phyloP scores from a whole-genome alignment of 2,329 filamentous ascomycete genomes.

The Cadophora sp. region DNA sequence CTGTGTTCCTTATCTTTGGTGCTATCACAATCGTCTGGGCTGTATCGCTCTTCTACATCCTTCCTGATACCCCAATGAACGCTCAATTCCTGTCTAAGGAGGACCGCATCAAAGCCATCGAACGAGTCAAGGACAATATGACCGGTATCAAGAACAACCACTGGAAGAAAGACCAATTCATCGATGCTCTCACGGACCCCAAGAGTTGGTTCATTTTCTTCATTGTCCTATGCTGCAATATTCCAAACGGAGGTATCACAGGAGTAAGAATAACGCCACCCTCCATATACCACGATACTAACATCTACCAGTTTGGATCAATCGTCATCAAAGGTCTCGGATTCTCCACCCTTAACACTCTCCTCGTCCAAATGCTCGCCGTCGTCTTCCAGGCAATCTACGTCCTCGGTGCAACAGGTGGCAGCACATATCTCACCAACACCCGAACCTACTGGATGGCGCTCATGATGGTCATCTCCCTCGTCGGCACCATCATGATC shows the following conservation, averaged over 20 bases:
- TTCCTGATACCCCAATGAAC: conserved; percentile 50
- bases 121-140: conserved; percentile 40
- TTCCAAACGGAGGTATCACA: conserved; percentile 47
- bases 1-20: conserved; percentile 47
- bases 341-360: conserved; percentile 45
- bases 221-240: conserved; percentile 36
- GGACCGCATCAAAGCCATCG: conserved; percentile 39
- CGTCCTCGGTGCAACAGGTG: conserved; percentile 15
- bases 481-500: conserved; percentile 63
- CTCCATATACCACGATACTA: background rate
- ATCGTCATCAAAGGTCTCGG: conserved; percentile 49
- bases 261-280: conserved; percentile 43
- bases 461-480: conserved; percentile 43
- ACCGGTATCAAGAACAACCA: conserved; percentile 29
- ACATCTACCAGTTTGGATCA: conserved; percentile 42
- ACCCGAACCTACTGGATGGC: conserved; percentile 16
- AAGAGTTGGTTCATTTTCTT: conserved; percentile 31
- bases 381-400: conserved; percentile 47
- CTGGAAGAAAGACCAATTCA: conserved; percentile 28
- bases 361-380: conserved; percentile 65
- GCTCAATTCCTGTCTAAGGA: conserved; percentile 59
- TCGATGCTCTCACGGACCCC: conserved; percentile 30
- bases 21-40: conserved; percentile 41
- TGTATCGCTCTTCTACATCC: conserved; percentile 32
- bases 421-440: conserved; percentile 8